Conservation (phyloP, 1,284 basidiomycete genomes). For the Ustilago cynodontis region DNA sequence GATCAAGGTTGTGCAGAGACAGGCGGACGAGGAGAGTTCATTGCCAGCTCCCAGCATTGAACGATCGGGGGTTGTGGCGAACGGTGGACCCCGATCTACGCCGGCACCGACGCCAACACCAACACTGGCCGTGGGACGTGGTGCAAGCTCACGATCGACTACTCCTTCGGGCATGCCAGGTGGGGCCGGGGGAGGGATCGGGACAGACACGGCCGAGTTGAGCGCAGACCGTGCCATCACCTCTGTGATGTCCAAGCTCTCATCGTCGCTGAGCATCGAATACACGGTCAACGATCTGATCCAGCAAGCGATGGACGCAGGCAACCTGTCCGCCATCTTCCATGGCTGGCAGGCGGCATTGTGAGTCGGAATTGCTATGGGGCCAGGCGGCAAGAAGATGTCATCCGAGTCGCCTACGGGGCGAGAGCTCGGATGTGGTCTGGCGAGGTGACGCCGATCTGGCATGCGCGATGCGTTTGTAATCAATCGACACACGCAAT, state of each 20-base stretch:
- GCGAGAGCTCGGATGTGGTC: constrained; percentile 3
- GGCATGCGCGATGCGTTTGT: neutral
- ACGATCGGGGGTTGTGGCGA: constrained; percentile 16
- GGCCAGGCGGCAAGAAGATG: constrained; percentile 10
- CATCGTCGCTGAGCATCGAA: constrained; percentile 86
- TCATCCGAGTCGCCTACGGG: neutral
- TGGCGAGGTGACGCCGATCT: constrained; percentile 1
- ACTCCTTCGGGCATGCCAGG: constrained; percentile 15
- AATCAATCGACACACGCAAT: constrained; percentile 1
- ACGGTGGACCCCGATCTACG: constrained; percentile 10
- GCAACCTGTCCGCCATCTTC: constrained; percentile 84
- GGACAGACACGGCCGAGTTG: constrained; percentile 76
- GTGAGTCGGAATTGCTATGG: neutral
- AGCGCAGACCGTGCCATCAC: constrained; percentile 87
- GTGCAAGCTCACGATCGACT: constrained; percentile 15
- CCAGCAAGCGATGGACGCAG: constrained; percentile 83
- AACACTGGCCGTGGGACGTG: neutral
- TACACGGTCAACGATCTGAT: constrained; percentile 94
- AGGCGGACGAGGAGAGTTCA: constrained; percentile 37
- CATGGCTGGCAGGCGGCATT: constrained; percentile 60
- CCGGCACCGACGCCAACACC: constrained; percentile 20
- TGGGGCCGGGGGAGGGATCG: constrained; percentile 9
- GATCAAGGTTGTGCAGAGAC: constrained; percentile 57
- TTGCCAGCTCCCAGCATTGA: constrained; percentile 18
- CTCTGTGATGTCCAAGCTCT: constrained; percentile 76